Evolutionary conservation across 306 rosid species (phyloP).

Genomic region (Cicer bijugum): DNA sequence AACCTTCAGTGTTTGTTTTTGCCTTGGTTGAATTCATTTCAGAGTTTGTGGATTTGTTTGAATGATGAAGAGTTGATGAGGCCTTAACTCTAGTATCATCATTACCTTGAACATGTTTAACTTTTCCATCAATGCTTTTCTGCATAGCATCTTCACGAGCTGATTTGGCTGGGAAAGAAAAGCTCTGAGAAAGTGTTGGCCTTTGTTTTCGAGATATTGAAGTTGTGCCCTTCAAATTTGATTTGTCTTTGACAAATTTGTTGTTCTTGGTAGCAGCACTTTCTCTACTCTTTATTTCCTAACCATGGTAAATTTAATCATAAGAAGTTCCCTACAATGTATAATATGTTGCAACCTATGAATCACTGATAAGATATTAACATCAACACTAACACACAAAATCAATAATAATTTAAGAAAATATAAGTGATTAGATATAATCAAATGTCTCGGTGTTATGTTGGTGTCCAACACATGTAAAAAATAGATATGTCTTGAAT

Average conservation of each 20-base stretch:
- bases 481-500: too few relatives aligned
- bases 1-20: constrained; percentile 45
- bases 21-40: constrained; percentile 57
- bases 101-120: constrained; percentile 47
- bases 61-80: constrained; percentile 47
- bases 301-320: constrained; percentile 45
- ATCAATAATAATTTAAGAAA: too few relatives aligned
- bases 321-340: not conserved
- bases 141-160: constrained; percentile 56
- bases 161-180: constrained; percentile 74
- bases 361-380: too few relatives aligned
- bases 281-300: constrained; percentile 56
- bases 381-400: too few relatives aligned
- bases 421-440: too few relatives aligned
- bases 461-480: too few relatives aligned
- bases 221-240: constrained; percentile 50
- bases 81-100: constrained; percentile 13
- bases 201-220: constrained; percentile 56
- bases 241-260: constrained; percentile 64
- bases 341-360: not conserved
- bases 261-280: constrained; percentile 58
- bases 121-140: constrained; percentile 69
- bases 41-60: constrained; percentile 53
- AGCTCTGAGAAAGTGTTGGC: constrained; percentile 71
- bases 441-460: too few relatives aligned